phyloP scores from a whole-genome alignment of 108 stramenopile species.

The Schizochytrium sp. region DNA sequence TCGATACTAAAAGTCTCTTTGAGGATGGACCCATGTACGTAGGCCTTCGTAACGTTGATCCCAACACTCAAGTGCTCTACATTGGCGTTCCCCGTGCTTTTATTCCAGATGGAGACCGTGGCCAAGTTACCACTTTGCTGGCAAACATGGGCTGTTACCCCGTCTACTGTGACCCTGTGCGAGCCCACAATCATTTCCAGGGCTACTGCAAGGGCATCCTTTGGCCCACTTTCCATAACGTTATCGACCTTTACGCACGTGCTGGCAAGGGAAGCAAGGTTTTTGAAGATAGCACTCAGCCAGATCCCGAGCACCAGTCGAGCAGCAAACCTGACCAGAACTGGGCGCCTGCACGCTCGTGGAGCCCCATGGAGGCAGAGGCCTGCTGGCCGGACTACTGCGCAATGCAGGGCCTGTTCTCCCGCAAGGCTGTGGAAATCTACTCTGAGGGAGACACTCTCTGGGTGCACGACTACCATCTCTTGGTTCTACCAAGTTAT shows the following conservation, averaged over 20 bases:
- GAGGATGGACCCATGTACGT: conserved; percentile 85
- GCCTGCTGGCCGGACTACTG: conserved; percentile 83
- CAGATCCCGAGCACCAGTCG: neutral
- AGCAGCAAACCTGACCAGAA: conserved; percentile 84
- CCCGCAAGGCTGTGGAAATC: conserved; percentile 77
- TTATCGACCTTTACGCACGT: conserved; percentile 77
- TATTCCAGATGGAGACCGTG: conserved; percentile 85
- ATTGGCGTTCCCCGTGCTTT: conserved; percentile 78
- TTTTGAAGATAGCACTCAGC: neutral
- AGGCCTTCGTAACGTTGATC: neutral
- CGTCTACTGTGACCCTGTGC: conserved; percentile 88
- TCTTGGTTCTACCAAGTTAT: conserved; percentile 77
- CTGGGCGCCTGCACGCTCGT: conserved; percentile 63
- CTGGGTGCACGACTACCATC: conserved; percentile 82
- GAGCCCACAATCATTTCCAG: conserved; percentile 82
- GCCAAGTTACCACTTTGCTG: conserved; percentile 87
- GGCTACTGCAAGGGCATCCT: conserved; percentile 80
- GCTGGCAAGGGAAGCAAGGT: conserved; percentile 40
- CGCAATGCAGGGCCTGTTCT: conserved; percentile 74
- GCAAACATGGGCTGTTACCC: conserved; percentile 92
- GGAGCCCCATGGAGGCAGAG: conserved; percentile 85
- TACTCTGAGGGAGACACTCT: conserved; percentile 80
- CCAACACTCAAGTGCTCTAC: conserved; percentile 83
- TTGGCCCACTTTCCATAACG: conserved; percentile 81
- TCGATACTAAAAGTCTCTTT: conserved; percentile 95